Base-by-base conservation (phyloP, 2,329 filamentous ascomycete species). In the Nemania abortiva region DNA sequence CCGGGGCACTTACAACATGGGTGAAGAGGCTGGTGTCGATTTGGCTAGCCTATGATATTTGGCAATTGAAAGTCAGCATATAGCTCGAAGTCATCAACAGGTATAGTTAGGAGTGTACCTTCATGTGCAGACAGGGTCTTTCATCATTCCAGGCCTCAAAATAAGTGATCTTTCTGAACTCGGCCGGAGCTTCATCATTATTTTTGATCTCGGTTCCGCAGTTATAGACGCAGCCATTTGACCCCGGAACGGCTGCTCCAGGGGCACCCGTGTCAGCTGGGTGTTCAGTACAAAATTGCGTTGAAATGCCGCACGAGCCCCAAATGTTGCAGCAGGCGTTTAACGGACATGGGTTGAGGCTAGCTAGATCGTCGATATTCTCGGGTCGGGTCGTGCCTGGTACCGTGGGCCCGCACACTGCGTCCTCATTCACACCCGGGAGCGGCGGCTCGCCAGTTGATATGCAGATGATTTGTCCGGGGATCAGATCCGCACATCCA, bases 241-340 rank as follows among this genome's bases (percentile, higher is more conserved):
- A 37, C 3, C 45, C 47, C 15, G 22, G 18, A 34, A 31, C 9
- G 20, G 63, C 20, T 27, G 62, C 53, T 9, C 63, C 63, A 15
- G 63, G 63, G 2, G 63, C 63, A 4, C 63, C 63, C 15, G 63
- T 65, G 7, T 3, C 10, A 3, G 55, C 22, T 20, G 31, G 11
- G 11, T 34, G 1, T 1, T 18, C 65, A 15, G 70, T 27, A 6
- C 59, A 60, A 29, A 64, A 66, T 3, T 61, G 31, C 1, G 57
- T 50, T 0, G 64, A 61, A 2, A 50, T 54, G 6, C 54, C 50
- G 20, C 88, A 62, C 20, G n/a, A 20, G 13, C 63, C 68, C 68
- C 60, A 70, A 6, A 63, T 18, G 27, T 58, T 52, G 37, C 63
- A 67, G 63, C 60, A 70, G n/a, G 37, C 62, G 2, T 66, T 69